Base-by-base conservation (phyloP, 805 yeast species). In the Barnettozyma salicaria region DNA sequence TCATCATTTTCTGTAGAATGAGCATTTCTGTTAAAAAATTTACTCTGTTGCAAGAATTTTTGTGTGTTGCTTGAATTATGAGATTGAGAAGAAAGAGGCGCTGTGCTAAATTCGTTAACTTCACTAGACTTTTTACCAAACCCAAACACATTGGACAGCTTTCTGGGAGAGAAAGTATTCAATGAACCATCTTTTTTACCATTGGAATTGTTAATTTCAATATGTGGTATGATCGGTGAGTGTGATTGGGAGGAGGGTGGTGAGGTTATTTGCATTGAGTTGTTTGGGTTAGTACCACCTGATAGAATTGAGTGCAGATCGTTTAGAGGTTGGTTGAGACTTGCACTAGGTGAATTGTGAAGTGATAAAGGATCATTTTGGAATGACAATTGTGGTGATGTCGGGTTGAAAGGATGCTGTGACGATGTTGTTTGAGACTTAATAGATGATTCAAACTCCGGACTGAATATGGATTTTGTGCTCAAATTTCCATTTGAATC, bases 81-180 rank as follows among this genome's bases (percentile, higher is more conserved):
- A 14, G 26, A 18, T 16, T 19, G 20, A 23, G 27, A 14, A 19
- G 30, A 6, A 9, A 20, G 27, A 16, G 10, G 19, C 22, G 36
- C 7, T 6, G n/a, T 10, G 10, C 19, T 13, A 9, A 28, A 18
- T 25, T 27, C 41, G 11, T 33, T 32, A 7, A 29, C 19, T 7
- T 33, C 41, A 13, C 25, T 16, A 36, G 39, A 29, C 24, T 41
- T 33, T 30, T 39, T 52, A 16, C 58, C 58, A 34, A 59, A 58
- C 2, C 48, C 41, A 31, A 59, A 50, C 4, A 52, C 59, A 37
- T 41, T 52, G 1, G 61, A 57, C 29, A 58, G 46, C 26, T 58
- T 50, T 42, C 56, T 56, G 27, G 61, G 59, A 8, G 62, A 55
- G 30, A 58, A 49, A 4, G 51, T 40, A 33, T 35, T 49, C 9